phyloP scores from a whole-genome alignment of 208 protist genomes.

The Kentomonas sorsogonicus region DNA sequence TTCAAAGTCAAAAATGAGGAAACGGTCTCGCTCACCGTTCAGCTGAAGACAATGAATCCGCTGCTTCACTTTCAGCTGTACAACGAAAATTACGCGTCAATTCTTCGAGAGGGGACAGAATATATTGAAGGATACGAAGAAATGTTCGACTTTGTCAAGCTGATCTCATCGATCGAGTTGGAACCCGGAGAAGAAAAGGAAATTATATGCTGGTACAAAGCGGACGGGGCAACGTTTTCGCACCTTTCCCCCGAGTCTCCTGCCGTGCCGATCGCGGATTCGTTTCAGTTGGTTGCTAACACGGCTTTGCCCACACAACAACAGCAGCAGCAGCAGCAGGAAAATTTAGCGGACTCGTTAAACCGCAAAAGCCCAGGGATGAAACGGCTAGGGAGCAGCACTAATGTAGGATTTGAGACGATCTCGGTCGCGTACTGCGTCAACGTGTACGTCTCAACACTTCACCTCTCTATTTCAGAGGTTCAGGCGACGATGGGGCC shows the following conservation, averaged over 20 bases:
- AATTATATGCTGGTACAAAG: neutral
- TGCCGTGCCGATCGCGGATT: neutral
- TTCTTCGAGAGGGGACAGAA: conserved; percentile 12
- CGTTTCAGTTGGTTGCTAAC: too few species aligned
- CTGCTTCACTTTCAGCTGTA: conserved; percentile 43
- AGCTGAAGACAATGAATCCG: conserved; percentile 26
- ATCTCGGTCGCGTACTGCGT: conserved; percentile 50
- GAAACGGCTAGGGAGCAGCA: neutral
- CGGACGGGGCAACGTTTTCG: neutral
- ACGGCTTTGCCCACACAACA: too few species aligned
- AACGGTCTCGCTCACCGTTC: conserved; percentile 23
- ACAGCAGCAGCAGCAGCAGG: too few species aligned
- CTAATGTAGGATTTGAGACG: conserved; percentile 16
- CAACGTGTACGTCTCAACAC: conserved; percentile 60
- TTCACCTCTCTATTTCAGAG: conserved; percentile 57
- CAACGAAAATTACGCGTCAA: conserved; percentile 52
- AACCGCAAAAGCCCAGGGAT: neutral
- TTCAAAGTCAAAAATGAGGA: conserved; percentile 41
- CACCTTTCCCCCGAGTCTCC: neutral
- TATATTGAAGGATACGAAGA: conserved; percentile 39
- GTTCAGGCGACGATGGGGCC: conserved; percentile 64
- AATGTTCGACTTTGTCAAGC: conserved; percentile 50
- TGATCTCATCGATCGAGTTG: conserved; percentile 37
- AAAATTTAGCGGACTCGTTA: neutral
- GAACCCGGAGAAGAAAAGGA: conserved; percentile 20